A percentile compares a stretch with the other conserved stretches of the same genome.
Evolutionary conservation across 2,329 filamentous ascomycete species (phyloP).

Genomic region (Elsinoe arachidis): DNA sequence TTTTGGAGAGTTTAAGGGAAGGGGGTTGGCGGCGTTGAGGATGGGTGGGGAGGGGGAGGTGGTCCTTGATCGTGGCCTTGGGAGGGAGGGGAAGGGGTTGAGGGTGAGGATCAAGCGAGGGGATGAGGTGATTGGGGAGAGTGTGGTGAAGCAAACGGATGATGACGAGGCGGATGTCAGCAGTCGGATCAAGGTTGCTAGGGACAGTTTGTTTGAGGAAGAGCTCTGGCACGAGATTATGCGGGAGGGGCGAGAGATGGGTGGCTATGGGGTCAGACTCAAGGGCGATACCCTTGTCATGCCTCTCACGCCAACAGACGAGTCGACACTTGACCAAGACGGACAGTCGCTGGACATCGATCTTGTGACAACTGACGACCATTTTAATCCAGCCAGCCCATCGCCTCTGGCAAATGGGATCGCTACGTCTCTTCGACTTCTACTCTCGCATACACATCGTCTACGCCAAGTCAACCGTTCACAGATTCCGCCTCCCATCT

Average conservation of each 20-base stretch:
- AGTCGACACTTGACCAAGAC: not conserved
- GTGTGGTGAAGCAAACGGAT: constrained; percentile 28
- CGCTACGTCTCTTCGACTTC: constrained; percentile 59
- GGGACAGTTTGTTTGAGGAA: constrained; percentile 71
- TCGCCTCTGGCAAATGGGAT: constrained; percentile 50
- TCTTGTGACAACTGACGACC: constrained; percentile 49
- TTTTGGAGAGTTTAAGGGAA: constrained; percentile 50
- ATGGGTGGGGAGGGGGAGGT: constrained; percentile 67
- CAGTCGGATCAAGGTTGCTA: constrained; percentile 61
- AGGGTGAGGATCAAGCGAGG: constrained; percentile 57
- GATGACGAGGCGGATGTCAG: constrained; percentile 53
- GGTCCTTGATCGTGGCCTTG: constrained; percentile 59
- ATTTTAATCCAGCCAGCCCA: constrained; percentile 14
- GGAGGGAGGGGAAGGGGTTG: constrained; percentile 49
- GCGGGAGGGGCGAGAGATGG: constrained; percentile 66
- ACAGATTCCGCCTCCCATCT: constrained; percentile 51
- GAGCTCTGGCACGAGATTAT: constrained; percentile 88
- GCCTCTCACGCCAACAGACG: constrained; percentile 16
- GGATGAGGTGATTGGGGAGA: constrained; percentile 50
- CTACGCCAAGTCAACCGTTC: constrained; percentile 63
- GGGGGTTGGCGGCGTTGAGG: constrained; percentile 72
- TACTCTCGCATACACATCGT: constrained; percentile 71
- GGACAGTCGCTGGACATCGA: constrained; percentile 44
- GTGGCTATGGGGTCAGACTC: constrained; percentile 60
- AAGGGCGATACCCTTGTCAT: constrained; percentile 39